These are phyloP conservation scores for Psilocybe cyanescens DNA, from an alignment of 768 basidiomycete species.

Conservation along the genomic window DNA sequence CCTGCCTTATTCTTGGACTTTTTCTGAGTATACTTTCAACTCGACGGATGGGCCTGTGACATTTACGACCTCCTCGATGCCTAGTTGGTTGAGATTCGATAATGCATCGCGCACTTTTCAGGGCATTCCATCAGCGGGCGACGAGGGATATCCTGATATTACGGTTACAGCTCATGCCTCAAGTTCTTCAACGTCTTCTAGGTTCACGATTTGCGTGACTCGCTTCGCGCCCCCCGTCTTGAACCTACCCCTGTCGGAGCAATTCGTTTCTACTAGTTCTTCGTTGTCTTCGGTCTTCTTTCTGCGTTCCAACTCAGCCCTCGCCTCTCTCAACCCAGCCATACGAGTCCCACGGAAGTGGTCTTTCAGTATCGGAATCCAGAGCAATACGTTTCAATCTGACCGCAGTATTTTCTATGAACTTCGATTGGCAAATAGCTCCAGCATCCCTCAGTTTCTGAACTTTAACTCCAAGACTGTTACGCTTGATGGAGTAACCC, in stretches of 20 bases:
- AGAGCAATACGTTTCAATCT: conserved; percentile 58
- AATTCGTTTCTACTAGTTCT: conserved; percentile 62
- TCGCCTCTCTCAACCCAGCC: conserved; percentile 51
- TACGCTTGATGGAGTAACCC: conserved; percentile 82
- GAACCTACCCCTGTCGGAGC: conserved; percentile 54
- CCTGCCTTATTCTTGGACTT: conserved; percentile 69
- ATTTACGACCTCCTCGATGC: conserved; percentile 63
- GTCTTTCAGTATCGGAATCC: conserved; percentile 91
- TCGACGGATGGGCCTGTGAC: conserved; percentile 43
- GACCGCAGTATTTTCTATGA: conserved; percentile 59
- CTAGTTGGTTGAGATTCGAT: conserved; percentile 82
- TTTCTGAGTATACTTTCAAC: conserved; percentile 68
- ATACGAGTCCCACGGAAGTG: conserved; percentile 79
- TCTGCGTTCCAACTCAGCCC: conserved; percentile 61
- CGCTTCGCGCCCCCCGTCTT: conserved; percentile 55
- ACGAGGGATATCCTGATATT: conserved; percentile 66
- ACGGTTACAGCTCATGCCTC: conserved; percentile 66
- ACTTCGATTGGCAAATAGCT: conserved; percentile 68
- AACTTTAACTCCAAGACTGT: conserved; percentile 64
- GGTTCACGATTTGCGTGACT: conserved; percentile 62
- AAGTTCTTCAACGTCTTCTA: conserved; percentile 52
- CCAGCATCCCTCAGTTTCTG: conserved; percentile 76
- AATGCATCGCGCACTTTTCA: conserved; percentile 57
- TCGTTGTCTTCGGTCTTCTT: conserved; percentile 80
- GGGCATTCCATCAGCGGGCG: conserved; percentile 66